Base-by-base conservation (phyloP, 75 land plant species). In the Larix kaempferi region DNA sequence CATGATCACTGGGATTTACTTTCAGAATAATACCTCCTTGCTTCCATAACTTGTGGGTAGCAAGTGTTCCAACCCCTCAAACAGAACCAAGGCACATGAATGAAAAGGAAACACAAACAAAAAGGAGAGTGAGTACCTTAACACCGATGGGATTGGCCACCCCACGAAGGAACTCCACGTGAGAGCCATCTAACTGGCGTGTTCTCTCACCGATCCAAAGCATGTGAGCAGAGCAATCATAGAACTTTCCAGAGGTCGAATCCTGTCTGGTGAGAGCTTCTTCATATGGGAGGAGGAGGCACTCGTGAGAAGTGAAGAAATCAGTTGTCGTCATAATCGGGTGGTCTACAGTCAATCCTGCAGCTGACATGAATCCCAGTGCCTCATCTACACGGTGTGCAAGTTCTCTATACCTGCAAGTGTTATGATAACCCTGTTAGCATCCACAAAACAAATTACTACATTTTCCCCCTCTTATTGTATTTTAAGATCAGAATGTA, bases 371-470 rank as follows among this genome's bases (percentile, higher is more conserved):
- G 77, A 91, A 91, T 17, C 93, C 93, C n/a, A 91, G 57, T 35
- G 93, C 86, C 56, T 91, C 93, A 80, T 91, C 88, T 23, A 91
- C 88, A 14, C 91, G 80, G 60, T 91, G 83, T 26, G 90, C 92
- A 69, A 90, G 81, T 75, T 88, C 90, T 33, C 63, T 74, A 65
- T 86, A 90, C 79, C 92, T 90, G 11, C 25, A 60, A 19, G 23
- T 60, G n/a, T 55, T 72, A 49, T 49, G 54, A 49, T 49, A 49
- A 10, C 12, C 10, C 12, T 49, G 54, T 49, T 49, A 49, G 11
- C 11, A 39, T 39, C 41, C 41, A 4, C 5, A 39, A 39, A 39
- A 39, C 5, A 39, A 39, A 39, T 39, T 4, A 39, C 41, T 39
- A 4, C 3, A 39, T 39, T 39, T 39, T 39, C 3, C 3, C 41